phyloP scores from a whole-genome alignment of 345 rosid genomes.

The Tarenaya hassleriana region DNA sequence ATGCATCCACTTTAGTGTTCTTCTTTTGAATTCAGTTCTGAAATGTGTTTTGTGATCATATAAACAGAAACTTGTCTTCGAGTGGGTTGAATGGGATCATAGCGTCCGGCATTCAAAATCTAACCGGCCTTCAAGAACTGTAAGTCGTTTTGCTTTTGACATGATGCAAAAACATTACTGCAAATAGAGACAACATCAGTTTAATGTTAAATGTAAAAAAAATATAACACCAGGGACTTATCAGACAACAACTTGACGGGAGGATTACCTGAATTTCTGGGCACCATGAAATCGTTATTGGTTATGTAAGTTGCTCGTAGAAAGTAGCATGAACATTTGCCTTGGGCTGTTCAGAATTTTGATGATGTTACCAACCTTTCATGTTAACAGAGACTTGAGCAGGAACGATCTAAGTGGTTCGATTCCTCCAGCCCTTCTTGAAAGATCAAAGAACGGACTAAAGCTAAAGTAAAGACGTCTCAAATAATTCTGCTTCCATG shows the following conservation, averaged over 20 bases:
- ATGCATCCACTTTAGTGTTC: no score
- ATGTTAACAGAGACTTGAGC: constrained; percentile 23
- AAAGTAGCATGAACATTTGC: background rate
- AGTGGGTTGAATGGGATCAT: constrained; percentile 28
- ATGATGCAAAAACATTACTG: background rate
- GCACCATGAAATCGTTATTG: constrained; percentile 18
- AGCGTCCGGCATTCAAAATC: constrained; percentile 18
- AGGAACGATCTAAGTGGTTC: constrained; percentile 31
- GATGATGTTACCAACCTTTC: background rate
- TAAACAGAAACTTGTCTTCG: constrained; percentile 24
- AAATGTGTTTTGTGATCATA: background rate
- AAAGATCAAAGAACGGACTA: constrained; percentile 15
- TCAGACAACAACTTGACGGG: constrained; percentile 34
- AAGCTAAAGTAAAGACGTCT: constrained; percentile 16
- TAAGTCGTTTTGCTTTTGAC: constrained; percentile 16
- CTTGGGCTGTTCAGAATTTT: background rate
- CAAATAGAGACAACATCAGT: background rate
- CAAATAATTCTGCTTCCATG: background rate
- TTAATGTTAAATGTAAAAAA: background rate
- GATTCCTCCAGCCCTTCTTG: constrained; percentile 24
- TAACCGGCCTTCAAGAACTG: constrained; percentile 24
- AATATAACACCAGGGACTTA: constrained; percentile 31
- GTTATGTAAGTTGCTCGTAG: constrained; percentile 30
- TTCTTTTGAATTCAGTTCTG: no score
- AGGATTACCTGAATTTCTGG: constrained; percentile 28